Evolutionary conservation across 257 asterid genomes (phyloP).

Genomic region (Thymus mandschuricus): DNA sequence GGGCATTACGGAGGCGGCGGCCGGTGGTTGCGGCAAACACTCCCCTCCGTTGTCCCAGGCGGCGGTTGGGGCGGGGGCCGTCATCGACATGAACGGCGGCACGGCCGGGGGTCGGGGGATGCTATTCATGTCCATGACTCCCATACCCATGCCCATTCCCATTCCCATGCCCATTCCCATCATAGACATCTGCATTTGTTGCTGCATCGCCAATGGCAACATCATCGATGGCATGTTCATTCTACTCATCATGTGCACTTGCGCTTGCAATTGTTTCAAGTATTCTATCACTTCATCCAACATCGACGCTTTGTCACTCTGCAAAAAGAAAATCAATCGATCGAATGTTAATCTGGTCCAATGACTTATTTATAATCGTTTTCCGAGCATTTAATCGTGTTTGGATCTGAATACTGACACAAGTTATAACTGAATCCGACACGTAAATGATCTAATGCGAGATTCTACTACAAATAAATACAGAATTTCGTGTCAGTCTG

Average conservation of each 20-base stretch:
- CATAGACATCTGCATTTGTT: conserved; percentile 81
- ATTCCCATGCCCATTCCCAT: conserved; percentile 56
- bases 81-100: conserved; percentile 29
- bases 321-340: not conserved
- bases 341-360: not conserved
- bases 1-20: conserved; percentile 34
- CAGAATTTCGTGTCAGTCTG: no score
- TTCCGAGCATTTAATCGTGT: no score
- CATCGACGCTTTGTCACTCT: conserved; percentile 79
- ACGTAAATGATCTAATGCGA: no score
- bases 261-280: conserved; percentile 69
- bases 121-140: conserved; percentile 60
- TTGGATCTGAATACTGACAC: no score
- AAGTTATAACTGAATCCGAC: no score
- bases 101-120: conserved; percentile 41
- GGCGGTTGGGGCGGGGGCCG: conserved; percentile 29
- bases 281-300: conserved; percentile 81
- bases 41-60: not conserved
- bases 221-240: conserved; percentile 65
- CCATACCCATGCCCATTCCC: conserved; percentile 54
- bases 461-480: no score
- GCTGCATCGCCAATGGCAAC: conserved; percentile 76
- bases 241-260: conserved; percentile 63
- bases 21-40: not conserved
- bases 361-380: no score